Conservation (phyloP, 768 basidiomycete genomes). For the Pisolithus microcarpus region DNA sequence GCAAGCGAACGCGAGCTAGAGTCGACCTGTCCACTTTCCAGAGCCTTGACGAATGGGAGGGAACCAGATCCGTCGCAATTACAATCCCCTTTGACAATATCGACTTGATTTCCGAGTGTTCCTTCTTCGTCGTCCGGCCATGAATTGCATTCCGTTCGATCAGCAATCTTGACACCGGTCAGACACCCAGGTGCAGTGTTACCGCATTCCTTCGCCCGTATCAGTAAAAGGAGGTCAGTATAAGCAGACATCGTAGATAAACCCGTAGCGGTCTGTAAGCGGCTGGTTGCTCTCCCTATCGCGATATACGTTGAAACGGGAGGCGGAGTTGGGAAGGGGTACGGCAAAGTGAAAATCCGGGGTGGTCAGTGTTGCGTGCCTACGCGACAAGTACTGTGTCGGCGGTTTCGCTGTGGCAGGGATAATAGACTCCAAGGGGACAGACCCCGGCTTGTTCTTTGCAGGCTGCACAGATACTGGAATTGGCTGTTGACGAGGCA, state of each 20-base stretch:
- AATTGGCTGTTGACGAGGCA: conserved; percentile 1
- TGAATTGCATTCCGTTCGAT: conserved; percentile 69
- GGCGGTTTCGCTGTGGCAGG: conserved; percentile 75
- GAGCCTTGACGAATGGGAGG: not conserved
- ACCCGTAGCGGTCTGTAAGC: conserved; percentile 83
- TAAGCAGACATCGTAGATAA: conserved; percentile 79
- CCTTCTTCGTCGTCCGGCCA: conserved; percentile 65
- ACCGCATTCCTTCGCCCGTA: conserved; percentile 64
- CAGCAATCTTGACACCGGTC: conserved; percentile 83
- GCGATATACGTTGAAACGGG: conserved; percentile 44
- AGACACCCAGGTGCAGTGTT: conserved; percentile 77
- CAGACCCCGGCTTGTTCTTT: conserved; percentile 33
- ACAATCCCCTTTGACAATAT: conserved; percentile 36
- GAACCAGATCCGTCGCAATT: conserved; percentile 31
- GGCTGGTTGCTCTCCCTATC: conserved; percentile 49
- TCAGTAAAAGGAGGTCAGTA: conserved; percentile 74
- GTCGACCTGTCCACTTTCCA: conserved; percentile 8
- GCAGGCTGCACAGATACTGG: conserved; percentile 14
- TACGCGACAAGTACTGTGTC: conserved; percentile 72
- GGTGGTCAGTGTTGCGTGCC: conserved; percentile 66
- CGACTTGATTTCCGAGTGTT: conserved; percentile 24
- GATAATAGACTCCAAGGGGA: conserved; percentile 78
- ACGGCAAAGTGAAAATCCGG: conserved; percentile 70
- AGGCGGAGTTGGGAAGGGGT: conserved; percentile 49
- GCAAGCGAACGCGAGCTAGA: conserved; percentile 9